Evolutionary conservation across 2,329 filamentous ascomycete species (phyloP).

Genomic region (Gremmenia infestans): DNA sequence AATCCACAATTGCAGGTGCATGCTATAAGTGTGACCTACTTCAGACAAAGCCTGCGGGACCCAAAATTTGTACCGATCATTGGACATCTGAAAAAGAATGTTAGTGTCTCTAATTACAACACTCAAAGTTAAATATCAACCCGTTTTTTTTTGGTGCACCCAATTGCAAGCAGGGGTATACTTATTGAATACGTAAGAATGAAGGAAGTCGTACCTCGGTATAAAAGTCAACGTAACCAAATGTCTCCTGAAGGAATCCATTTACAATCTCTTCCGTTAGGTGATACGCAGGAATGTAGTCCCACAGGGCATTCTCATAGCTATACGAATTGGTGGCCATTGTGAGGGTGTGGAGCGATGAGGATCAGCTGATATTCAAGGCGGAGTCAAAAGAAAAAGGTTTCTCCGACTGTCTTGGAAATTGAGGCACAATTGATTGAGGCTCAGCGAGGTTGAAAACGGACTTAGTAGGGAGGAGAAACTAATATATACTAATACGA

Average conservation of each 20-base stretch:
- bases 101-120: background rate
- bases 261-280: background rate
- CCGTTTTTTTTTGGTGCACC: background rate
- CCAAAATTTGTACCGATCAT: background rate
- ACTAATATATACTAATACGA: background rate
- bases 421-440: background rate
- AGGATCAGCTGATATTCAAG: background rate
- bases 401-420: background rate
- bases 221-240: background rate
- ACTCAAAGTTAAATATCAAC: background rate
- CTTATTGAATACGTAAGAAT: no score
- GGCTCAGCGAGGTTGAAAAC: background rate
- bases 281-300: background rate
- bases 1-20: background rate
- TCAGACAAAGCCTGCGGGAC: background rate
- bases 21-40: background rate
- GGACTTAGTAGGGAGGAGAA: background rate
- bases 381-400: background rate
- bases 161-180: background rate
- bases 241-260: background rate
- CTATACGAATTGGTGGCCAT: background rate
- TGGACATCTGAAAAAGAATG: background rate
- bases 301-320: background rate
- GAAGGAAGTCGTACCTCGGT: background rate
- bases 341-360: background rate